Conservation (phyloP, 352 stramenopile species). For the Phytophthora citrophthora region DNA sequence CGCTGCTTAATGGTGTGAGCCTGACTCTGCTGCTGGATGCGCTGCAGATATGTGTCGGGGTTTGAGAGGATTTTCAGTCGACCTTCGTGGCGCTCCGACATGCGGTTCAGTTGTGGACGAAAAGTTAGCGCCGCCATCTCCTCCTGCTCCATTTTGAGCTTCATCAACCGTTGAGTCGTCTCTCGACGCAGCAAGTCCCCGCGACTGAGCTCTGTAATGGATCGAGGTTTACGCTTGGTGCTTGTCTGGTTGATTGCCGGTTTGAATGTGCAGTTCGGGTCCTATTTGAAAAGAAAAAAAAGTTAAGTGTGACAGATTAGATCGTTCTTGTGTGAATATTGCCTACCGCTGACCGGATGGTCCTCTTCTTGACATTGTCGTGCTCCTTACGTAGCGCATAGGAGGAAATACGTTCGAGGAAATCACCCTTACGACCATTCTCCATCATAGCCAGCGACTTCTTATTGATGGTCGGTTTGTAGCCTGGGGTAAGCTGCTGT, state of each 20-base stretch:
- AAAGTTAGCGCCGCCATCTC: slow-evolving; percentile 87
- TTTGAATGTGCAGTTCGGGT: slow-evolving; percentile 87
- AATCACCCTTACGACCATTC: slow-evolving; percentile 82
- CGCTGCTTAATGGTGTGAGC: slow-evolving; percentile 76
- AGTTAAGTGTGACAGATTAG: not conserved
- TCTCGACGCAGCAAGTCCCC: slow-evolving; percentile 78
- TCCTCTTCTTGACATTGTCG: slow-evolving; percentile 80
- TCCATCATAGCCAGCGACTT: slow-evolving; percentile 82
- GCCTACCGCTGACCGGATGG: slow-evolving; percentile 60
- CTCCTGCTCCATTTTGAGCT: slow-evolving; percentile 89
- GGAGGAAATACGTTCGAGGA: slow-evolving; percentile 78
- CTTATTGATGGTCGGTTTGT: slow-evolving; percentile 85
- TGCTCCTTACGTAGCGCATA: slow-evolving; percentile 84
- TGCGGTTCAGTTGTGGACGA: slow-evolving; percentile 72
- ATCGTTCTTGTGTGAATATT: not conserved
- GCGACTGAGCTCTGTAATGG: slow-evolving; percentile 82
- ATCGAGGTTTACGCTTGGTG: slow-evolving; percentile 64
- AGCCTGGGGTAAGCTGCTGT: slow-evolving; percentile 56
- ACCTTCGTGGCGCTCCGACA: slow-evolving; percentile 70
- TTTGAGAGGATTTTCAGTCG: slow-evolving; percentile 82
- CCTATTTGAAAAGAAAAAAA: slow-evolving; percentile 35
- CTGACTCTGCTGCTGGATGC: slow-evolving; percentile 81
- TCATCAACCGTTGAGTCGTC: slow-evolving; percentile 82
- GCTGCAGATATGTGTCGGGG: slow-evolving; percentile 83
- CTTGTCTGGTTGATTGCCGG: slow-evolving; percentile 80